Conservation (phyloP, 78 protist species). For the Speleostelium caveatum region DNA sequence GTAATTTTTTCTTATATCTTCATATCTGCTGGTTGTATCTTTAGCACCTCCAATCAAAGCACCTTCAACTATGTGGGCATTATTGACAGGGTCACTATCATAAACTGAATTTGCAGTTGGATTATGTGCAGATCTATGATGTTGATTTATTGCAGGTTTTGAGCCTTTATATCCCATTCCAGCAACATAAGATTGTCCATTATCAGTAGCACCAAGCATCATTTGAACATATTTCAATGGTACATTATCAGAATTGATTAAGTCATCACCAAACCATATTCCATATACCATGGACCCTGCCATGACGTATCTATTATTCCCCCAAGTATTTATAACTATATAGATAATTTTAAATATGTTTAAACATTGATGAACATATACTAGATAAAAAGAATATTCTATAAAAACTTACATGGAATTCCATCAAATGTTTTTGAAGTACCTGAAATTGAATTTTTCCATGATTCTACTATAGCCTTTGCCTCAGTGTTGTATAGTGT, state of each 20-base stretch:
- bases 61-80: slow-evolving; percentile 41
- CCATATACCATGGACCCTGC: not conserved
- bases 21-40: not conserved
- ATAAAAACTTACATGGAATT: no score
- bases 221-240: not conserved
- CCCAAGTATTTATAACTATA: no score
- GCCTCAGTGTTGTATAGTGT: not conserved
- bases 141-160: slow-evolving; percentile 45
- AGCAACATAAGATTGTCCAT: slow-evolving; percentile 30
- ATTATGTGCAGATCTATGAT: slow-evolving; percentile 65
- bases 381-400: no score
- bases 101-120: slow-evolving; percentile 27
- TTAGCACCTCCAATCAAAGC: slow-evolving; percentile 68
- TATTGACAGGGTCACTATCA: slow-evolving; percentile 42
- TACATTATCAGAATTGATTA: not conserved
- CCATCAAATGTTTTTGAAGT: not conserved
- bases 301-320: not conserved
- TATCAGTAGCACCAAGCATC: slow-evolving; percentile 26
- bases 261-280: slow-evolving; percentile 1
- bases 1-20: slow-evolving; percentile 44
- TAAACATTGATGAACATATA: no score
- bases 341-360: no score
- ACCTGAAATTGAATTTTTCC: no score
- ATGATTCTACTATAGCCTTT: not conserved
- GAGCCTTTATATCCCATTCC: slow-evolving; percentile 58